Percentiles rank a stretch among this genome's conserved stretches.
Evolutionary conservation across 2,329 filamentous ascomycete genomes (phyloP).

Genomic region (Pestalotiopsis sp.): DNA sequence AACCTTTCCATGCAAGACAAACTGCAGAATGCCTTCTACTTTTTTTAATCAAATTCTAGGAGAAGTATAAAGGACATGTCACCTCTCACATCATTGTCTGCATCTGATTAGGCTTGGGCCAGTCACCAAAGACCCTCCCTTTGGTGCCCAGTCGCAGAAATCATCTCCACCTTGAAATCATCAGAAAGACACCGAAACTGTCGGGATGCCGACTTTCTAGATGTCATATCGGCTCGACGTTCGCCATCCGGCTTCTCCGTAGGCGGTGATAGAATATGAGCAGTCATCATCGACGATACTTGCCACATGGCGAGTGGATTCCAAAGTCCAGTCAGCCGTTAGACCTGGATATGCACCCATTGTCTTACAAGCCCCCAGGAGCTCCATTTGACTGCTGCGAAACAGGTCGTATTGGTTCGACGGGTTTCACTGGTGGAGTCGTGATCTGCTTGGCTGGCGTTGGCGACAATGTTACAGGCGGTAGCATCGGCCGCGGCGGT

Average conservation of each 20-base stretch:
- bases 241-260: neutral
- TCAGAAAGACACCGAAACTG: neutral
- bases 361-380: slow-evolving; percentile 6
- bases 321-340: neutral
- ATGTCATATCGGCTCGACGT: neutral
- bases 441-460: slow-evolving; percentile 58
- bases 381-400: slow-evolving; percentile 25
- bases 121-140: neutral
- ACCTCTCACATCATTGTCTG: slow-evolving; percentile 2
- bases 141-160: neutral
- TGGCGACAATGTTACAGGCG: slow-evolving; percentile 59
- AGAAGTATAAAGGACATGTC: neutral
- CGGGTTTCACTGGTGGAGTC: slow-evolving; percentile 61
- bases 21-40: neutral
- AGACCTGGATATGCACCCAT: neutral
- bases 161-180: neutral
- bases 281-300: neutral
- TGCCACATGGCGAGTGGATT: neutral
- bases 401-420: slow-evolving; percentile 31
- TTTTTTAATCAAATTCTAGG: neutral
- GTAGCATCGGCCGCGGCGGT: slow-evolving; percentile 49
- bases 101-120: neutral
- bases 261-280: neutral
- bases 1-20: neutral
- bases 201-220: neutral